Evolutionary conservation across 2,329 filamentous ascomycete species (phyloP), one percentile per base, ranked within the genome.

Genomic region (Diaporthe destruens): DNA sequence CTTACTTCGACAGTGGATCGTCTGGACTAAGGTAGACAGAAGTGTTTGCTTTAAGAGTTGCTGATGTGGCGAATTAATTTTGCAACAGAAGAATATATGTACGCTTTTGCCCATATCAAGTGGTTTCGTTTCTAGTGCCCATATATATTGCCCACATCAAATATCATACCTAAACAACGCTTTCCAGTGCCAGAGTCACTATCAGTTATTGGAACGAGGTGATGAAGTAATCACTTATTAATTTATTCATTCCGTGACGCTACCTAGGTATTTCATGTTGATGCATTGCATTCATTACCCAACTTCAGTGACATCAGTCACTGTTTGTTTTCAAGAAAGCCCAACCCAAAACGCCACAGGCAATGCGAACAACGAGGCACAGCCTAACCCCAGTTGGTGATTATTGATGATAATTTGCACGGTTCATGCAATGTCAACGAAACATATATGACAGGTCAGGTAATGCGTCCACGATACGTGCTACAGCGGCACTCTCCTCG

Each of bases 381-480:
- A 36, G 29, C 32, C 39, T 54, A 71, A 47, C 51, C 36, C 59
- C 69, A 23, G 20, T 20, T 54, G 39, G n/a, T 49, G 32, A 36
- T 47, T 47, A n/a, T 20, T 20, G 25, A 36, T 54, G n/a, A 16
- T 49, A 23, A 25, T 34, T 44, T 25, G 11, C 56, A 42, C 39
- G 42, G 3, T 23, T n/a, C n/a, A 32, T 29, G 25, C 20, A 53
- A 44, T 32, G 76, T 74, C 76, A 81, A 57, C 76, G 75, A 12
- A 80, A 70, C 81, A 82, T 82, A 68, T 82, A 82, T 2, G 80
- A 80, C 23, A 82, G 74, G 67, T 82, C 77, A 0, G 81, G 81
- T 2, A 82, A 75, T 12, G 74, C 74, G 2, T 61, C 63, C 3
- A 82, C 54, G 23, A 82, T 78, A 1, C 49, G 72, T 7, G 72